Evolutionary conservation across 495 filamentous ascomycete species (phyloP).

Genomic region (Trichoderma parareesei): DNA sequence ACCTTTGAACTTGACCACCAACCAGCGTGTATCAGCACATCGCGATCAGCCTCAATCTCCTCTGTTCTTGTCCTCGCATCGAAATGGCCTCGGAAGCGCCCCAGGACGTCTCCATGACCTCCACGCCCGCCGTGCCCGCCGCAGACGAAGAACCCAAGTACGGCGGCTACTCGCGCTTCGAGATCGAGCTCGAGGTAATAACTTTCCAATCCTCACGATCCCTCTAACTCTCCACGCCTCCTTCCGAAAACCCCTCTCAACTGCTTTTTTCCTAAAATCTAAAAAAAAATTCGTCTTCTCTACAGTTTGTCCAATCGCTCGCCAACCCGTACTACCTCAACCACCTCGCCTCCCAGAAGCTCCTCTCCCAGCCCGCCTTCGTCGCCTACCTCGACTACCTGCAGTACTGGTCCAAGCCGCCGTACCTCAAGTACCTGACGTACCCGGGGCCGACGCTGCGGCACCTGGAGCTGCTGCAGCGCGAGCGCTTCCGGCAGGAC

Average conservation of each 20-base stretch:
- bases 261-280: no score
- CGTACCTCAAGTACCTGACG: conserved; percentile 71
- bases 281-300: conserved; percentile 19
- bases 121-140: conserved; percentile 18
- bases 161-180: conserved; percentile 61
- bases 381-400: conserved; percentile 77
- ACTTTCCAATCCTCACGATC: not conserved
- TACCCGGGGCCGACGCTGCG: conserved; percentile 80
- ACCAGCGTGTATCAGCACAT: not conserved
- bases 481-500: conserved; percentile 73
- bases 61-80: not conserved
- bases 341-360: conserved; percentile 62
- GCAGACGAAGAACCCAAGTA: conserved; percentile 44
- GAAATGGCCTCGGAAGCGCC: conserved; percentile 5
- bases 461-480: conserved; percentile 72
- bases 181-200: conserved; percentile 63
- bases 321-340: conserved; percentile 78
- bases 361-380: conserved; percentile 57
- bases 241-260: not conserved
- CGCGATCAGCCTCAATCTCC: not conserved
- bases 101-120: conserved; percentile 21
- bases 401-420: conserved; percentile 74
- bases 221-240: conserved; percentile 1
- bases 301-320: conserved; percentile 77
- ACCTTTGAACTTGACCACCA: not conserved